Evolutionary conservation across 1,284 basidiomycete species (phyloP).

Genomic region (Cutaneotrichosporon cavernicola): DNA sequence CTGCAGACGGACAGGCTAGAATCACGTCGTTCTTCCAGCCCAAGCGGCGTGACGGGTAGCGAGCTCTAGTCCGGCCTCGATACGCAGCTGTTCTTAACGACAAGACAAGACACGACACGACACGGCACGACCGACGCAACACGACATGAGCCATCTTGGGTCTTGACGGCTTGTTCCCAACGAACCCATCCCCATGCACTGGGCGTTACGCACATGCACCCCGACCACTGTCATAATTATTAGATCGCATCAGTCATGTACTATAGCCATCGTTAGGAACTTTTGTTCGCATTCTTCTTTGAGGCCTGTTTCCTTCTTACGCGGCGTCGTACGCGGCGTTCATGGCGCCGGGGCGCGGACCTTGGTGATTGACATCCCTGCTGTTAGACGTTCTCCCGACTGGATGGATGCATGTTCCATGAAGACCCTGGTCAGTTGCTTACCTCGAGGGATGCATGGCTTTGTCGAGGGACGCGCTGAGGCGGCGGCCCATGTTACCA

Average conservation of each 20-base stretch:
- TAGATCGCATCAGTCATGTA: background rate
- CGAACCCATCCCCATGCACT: background rate
- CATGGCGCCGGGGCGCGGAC: background rate
- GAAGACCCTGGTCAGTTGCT: background rate
- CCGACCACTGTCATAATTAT: background rate
- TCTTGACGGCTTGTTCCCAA: no score
- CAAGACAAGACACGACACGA: background rate
- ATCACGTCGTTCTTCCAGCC: slow-evolving; percentile 3
- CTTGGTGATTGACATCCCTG: background rate
- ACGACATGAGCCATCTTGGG: no score
- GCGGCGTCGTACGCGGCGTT: background rate
- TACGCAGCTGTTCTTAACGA: background rate
- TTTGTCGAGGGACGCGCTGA: background rate
- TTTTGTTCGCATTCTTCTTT: no score
- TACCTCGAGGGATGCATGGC: background rate
- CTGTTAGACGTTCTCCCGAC: background rate
- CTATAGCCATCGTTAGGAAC: background rate
- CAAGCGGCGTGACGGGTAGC: background rate
- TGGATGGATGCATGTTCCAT: no score
- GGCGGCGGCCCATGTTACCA: background rate
- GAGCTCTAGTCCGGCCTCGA: background rate
- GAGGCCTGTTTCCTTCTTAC: background rate
- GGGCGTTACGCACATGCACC: background rate
- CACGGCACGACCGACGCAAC: background rate
- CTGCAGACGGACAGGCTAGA: slow-evolving; percentile 1